Evolutionary conservation across 257 asterid genomes (phyloP).

Genomic region (Solanum ossicruentum): DNA sequence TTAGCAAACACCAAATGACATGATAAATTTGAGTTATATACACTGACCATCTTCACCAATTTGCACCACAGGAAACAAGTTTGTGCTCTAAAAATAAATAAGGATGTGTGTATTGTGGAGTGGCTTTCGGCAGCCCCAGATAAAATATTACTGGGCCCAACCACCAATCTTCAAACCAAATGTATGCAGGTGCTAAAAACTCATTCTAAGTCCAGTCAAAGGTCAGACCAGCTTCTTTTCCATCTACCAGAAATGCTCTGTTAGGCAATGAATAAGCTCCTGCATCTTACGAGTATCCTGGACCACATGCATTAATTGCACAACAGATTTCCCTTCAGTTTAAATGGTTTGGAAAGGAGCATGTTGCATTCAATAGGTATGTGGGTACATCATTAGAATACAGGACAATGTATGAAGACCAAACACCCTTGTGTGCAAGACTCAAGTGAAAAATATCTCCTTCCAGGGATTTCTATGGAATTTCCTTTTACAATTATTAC

Average conservation of each 20-base stretch:
- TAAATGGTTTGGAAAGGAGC: no score
- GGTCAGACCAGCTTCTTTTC: background rate
- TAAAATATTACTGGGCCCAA: background rate
- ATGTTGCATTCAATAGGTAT: background rate
- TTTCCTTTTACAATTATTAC: background rate
- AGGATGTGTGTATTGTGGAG: background rate
- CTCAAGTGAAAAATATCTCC: background rate
- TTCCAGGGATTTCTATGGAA: background rate
- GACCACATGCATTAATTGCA: background rate
- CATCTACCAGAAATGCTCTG: background rate
- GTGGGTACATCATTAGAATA: background rate
- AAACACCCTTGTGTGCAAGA: background rate
- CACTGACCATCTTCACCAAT: background rate
- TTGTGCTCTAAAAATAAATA: background rate
- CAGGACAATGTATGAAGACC: background rate
- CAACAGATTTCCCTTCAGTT: background rate
- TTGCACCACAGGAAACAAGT: background rate
- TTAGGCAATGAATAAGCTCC: background rate
- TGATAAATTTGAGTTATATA: background rate
- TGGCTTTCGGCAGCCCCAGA: background rate
- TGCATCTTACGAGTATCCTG: background rate
- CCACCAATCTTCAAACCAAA: background rate
- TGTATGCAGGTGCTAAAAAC: background rate
- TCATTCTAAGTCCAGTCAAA: background rate
- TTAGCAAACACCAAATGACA: background rate